These are phyloP conservation scores for Mycosarcoma mackinlayi DNA, from an alignment of 1,284 basidiomycete genomes.

Conservation along the genomic window DNA sequence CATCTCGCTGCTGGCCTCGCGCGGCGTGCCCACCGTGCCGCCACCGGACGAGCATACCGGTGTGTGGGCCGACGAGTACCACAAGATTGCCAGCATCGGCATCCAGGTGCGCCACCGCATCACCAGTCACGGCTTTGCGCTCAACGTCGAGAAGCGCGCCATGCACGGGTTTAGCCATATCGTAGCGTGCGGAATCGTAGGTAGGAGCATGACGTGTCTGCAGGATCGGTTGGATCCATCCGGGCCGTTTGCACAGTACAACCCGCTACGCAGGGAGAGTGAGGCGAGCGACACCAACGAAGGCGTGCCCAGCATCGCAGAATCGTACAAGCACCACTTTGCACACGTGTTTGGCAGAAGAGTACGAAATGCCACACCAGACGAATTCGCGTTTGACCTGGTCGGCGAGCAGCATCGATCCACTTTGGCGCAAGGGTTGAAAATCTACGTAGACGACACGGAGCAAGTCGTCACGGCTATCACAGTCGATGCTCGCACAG, in stretches of 20 bases:
- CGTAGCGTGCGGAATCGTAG: constrained; percentile 90
- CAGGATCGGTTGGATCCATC: constrained; percentile 29
- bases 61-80: constrained; percentile 67
- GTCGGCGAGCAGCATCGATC: background rate
- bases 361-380: background rate
- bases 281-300: constrained; percentile 9
- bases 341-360: constrained; percentile 26
- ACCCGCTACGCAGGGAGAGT: background rate
- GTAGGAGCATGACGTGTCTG: constrained; percentile 77
- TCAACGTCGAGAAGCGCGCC: constrained; percentile 87
- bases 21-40: constrained; percentile 70
- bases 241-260: constrained; percentile 17
- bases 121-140: constrained; percentile 92
- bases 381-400: constrained; percentile 21
- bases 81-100: constrained; percentile 92
- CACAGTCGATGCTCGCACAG: constrained; percentile 13
- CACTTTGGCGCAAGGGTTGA: constrained; percentile 1
- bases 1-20: constrained; percentile 72
- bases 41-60: constrained; percentile 62
- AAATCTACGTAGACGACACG: background rate
- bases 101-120: constrained; percentile 94
- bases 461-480: constrained; percentile 12
- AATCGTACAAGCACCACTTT: constrained; percentile 17
- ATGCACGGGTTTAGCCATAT: constrained; percentile 82
- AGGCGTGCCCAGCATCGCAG: constrained; percentile 13